phyloP scores from a whole-genome alignment of 1,284 basidiomycete species.

The Malassezia equina region DNA sequence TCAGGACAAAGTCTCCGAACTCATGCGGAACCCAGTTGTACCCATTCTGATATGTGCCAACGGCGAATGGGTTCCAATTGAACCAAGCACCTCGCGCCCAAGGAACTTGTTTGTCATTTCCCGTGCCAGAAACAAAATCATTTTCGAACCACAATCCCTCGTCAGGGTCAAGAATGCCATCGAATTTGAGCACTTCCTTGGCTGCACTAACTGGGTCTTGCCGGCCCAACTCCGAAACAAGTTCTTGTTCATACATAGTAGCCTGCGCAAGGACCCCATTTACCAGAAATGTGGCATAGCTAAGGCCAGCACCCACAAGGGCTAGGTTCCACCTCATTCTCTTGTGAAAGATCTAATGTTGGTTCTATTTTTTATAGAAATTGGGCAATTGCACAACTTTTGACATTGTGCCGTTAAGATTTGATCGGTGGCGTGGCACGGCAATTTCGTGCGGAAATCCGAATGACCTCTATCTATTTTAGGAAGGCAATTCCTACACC shows the following conservation, averaged over 20 bases:
- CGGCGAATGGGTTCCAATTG: conserved; percentile 21
- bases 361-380: no score
- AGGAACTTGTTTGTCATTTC: conserved; percentile 22
- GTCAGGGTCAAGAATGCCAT: conserved; percentile 21
- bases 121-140: conserved; percentile 9
- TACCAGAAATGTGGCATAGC: background rate
- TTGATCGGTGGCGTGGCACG: no score
- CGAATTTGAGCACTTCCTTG: conserved; percentile 22
- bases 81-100: conserved; percentile 28
- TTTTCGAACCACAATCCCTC: conserved; percentile 19
- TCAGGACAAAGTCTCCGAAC: conserved; percentile 29
- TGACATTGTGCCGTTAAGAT: no score
- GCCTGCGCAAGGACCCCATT: background rate
- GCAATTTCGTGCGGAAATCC: no score
- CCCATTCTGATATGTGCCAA: conserved; percentile 50
- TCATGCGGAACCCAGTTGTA: conserved; percentile 26
- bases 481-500: no score
- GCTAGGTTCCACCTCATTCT: background rate
- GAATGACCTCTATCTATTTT: no score
- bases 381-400: no score
- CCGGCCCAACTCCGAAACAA: background rate
- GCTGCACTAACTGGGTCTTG: conserved; percentile 35
- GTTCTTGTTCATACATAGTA: background rate
- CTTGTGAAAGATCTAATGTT: no score
- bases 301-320: background rate